phyloP scores from a whole-genome alignment of 495 filamentous ascomycete species.

The Chaetomidium leptoderma region DNA sequence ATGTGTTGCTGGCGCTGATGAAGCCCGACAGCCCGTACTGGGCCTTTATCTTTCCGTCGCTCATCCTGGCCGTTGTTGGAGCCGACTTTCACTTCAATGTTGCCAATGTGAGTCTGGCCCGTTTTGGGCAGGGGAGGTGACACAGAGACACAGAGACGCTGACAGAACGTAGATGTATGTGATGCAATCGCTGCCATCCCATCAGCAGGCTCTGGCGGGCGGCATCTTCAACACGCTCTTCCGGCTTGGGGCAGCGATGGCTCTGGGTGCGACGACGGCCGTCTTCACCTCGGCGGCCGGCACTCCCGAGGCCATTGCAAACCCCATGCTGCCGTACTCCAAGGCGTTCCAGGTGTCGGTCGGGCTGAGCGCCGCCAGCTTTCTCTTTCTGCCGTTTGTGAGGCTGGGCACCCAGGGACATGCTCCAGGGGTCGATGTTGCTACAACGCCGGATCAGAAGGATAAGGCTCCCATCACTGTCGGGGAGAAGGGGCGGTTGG shows the following conservation, averaged over 20 bases:
- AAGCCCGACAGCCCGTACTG: conserved; percentile 47
- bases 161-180: conserved; percentile 44
- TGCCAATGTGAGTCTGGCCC: conserved; percentile 46
- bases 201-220: conserved; percentile 55
- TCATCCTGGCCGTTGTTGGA: conserved; percentile 52
- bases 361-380: conserved; percentile 48
- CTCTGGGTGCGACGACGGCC: conserved; percentile 51
- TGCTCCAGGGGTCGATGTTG: conserved; percentile 19
- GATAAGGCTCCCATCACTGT: background rate
- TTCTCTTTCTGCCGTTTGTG: conserved; percentile 41
- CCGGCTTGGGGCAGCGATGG: conserved; percentile 48
- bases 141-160: background rate
- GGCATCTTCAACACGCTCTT: conserved; percentile 57
- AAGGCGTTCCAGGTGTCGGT: conserved; percentile 54
- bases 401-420: conserved; percentile 44
- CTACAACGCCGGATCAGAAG: background rate
- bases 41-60: conserved; percentile 54
- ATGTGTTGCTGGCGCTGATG: conserved; percentile 43
- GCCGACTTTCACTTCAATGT: conserved; percentile 61
- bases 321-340: conserved; percentile 39
- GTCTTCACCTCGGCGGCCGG: conserved; percentile 39
- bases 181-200: conserved; percentile 49
- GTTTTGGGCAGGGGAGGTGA: no score
- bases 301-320: conserved; percentile 31
- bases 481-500: background rate